Conservation (phyloP, 495 filamentous ascomycete genomes). For the Lepidopterella palustris region DNA sequence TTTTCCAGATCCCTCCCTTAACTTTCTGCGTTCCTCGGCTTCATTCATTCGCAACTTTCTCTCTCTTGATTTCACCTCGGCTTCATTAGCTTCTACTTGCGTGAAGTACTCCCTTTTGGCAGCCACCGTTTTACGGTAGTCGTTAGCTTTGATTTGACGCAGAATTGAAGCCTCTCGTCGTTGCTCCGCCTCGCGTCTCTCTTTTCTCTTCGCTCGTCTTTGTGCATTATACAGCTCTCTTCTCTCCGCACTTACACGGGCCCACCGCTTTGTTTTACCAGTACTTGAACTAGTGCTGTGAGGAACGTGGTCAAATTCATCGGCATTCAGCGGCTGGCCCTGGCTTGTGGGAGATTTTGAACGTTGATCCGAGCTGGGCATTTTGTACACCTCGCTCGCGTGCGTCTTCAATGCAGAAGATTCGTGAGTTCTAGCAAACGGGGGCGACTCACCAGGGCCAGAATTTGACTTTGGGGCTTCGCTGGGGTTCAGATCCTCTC, state of each 20-base stretch:
- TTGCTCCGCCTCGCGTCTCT: background rate
- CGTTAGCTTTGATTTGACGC: background rate
- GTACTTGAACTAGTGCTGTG: no score
- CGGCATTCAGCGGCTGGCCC: background rate
- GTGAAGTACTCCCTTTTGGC: background rate
- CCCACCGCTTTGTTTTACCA: background rate
- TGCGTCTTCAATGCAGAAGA: constrained; percentile 10
- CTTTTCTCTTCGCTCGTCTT: background rate
- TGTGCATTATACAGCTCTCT: background rate
- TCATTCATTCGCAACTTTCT: background rate
- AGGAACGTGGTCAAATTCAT: background rate
- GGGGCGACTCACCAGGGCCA: background rate
- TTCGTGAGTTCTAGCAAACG: background rate
- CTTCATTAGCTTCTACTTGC: background rate
- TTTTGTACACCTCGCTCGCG: background rate
- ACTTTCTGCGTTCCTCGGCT: background rate
- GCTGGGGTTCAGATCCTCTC: background rate
- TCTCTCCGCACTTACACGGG: background rate
- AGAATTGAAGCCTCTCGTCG: background rate
- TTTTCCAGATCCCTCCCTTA: background rate
- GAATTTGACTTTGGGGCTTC: background rate
- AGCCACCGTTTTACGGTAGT: background rate
- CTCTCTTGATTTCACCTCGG: background rate
- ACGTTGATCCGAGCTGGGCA: constrained; percentile 1
- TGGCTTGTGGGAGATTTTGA: background rate